These are phyloP conservation scores for Septoria petroselini DNA, from an alignment of 2,329 filamentous ascomycete genomes.

Conservation along the genomic window DNA sequence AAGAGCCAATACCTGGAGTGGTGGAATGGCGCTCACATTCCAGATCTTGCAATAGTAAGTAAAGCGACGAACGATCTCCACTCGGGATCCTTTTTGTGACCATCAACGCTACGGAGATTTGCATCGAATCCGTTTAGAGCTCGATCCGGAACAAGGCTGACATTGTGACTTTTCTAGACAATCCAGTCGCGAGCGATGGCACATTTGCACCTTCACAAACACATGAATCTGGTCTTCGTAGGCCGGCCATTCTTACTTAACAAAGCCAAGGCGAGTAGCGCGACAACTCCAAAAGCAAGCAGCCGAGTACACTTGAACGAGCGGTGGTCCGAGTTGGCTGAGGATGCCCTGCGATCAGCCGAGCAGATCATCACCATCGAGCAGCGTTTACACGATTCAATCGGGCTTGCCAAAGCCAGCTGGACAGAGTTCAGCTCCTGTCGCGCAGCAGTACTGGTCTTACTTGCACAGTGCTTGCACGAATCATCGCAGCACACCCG, in stretches of 20 bases:
- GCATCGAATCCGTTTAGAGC: too few species aligned
- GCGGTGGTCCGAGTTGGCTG: conserved; percentile 25
- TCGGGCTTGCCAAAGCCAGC: conserved; percentile 37
- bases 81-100: too few species aligned
- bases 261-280: conserved; percentile 1
- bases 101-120: not conserved
- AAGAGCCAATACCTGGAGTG: conserved; percentile 18
- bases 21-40: conserved; percentile 13
- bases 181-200: conserved; percentile 13
- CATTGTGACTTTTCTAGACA: not conserved
- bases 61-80: too few species aligned
- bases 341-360: conserved; percentile 34
- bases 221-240: conserved; percentile 20
- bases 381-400: conserved; percentile 27
- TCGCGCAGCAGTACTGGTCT: conserved; percentile 37
- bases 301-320: conserved; percentile 4
- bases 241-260: conserved; percentile 24
- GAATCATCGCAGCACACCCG: conserved; percentile 28
- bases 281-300: not conserved
- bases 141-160: too few species aligned
- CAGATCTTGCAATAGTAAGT: not conserved
- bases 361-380: conserved; percentile 32
- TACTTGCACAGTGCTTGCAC: conserved; percentile 38
- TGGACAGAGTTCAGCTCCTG: conserved; percentile 41
- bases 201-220: conserved; percentile 18